Evolutionary conservation across 139 green algal species (phyloP), one percentile per base, ranked within the genome.

Genomic region (Coccomyxa sp.): DNA sequence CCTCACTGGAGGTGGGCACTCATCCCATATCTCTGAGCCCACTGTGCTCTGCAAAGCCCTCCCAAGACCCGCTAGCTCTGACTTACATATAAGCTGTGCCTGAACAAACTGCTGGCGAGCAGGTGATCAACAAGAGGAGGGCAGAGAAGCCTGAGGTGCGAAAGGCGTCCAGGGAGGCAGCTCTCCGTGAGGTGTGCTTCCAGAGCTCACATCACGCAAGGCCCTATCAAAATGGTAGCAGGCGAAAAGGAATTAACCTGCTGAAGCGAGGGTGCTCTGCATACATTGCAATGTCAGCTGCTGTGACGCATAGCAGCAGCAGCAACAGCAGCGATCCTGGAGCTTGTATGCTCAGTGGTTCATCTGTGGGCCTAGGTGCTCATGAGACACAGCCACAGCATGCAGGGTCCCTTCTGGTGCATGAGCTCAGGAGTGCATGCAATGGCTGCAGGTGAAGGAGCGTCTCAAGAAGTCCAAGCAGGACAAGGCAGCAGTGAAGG

Each of bases 381-480:
- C n/a, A n/a, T n/a, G n/a, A n/a, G n/a, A n/a, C n/a, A n/a, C n/a
- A n/a, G n/a, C n/a, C n/a, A n/a, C n/a, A n/a, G n/a, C n/a, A n/a
- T n/a, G n/a, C n/a, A n/a, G n/a, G n/a, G n/a, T n/a, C n/a, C n/a
- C n/a, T n/a, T n/a, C n/a, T n/a, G n/a, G n/a, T n/a, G n/a, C n/a
- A n/a, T n/a, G n/a, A n/a, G n/a, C n/a, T n/a, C n/a, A n/a, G n/a
- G n/a, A n/a, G n/a, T n/a, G n/a, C n/a, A n/a, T n/a, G n/a, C n/a
- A n/a, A n/a, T 14, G 78, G 75, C 82, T 91, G 85, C 92, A 99
- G 89, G 91, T 99, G 70, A 99, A 99, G 95, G 95, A 99, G 87
- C 90, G 95, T 39, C 86, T 89, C 50, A 97, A 97, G 90, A 98
- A 98, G 92, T 77, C 70, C 39, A 97, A 97, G 90, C 89, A 90